A percentile compares a stretch with the other conserved stretches of the same genome.
phyloP scores from a whole-genome alignment of 257 asterid genomes.

The Solanum neorickii region DNA sequence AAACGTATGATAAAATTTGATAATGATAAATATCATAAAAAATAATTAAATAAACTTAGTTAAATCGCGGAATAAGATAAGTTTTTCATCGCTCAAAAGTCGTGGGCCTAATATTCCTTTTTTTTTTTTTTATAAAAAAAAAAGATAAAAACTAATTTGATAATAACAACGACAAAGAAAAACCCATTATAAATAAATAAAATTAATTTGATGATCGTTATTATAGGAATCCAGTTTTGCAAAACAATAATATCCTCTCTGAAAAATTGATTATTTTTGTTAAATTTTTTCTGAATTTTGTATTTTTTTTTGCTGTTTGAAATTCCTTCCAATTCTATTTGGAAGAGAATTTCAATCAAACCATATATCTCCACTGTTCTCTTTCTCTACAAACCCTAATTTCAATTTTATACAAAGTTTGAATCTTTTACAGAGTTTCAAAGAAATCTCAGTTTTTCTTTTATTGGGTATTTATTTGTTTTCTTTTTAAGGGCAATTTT shows the following conservation, averaged over 20 bases:
- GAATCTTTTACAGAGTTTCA: background rate
- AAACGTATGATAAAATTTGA: too few relatives aligned
- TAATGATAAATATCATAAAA: too few relatives aligned
- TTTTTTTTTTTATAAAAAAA: background rate
- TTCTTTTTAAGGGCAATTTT: background rate
- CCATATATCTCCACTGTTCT: background rate
- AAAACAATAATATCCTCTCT: background rate
- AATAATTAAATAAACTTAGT: background rate
- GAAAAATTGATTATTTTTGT: background rate
- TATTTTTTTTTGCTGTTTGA: background rate
- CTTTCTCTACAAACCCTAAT: background rate
- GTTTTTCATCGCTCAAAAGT: background rate
- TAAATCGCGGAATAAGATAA: background rate
- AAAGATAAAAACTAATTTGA: background rate
- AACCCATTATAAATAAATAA: background rate
- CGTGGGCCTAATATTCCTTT: background rate
- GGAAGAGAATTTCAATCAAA: background rate
- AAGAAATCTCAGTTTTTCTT: background rate
- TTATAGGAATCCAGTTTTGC: background rate
- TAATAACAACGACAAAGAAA: background rate
- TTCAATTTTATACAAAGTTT: background rate
- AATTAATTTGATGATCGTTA: background rate
- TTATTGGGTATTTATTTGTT: background rate
- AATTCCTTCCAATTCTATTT: background rate
- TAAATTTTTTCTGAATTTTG: background rate